phyloP scores from a whole-genome alignment of 2,329 filamentous ascomycete genomes.

The Colletotrichum echinochloae region DNA sequence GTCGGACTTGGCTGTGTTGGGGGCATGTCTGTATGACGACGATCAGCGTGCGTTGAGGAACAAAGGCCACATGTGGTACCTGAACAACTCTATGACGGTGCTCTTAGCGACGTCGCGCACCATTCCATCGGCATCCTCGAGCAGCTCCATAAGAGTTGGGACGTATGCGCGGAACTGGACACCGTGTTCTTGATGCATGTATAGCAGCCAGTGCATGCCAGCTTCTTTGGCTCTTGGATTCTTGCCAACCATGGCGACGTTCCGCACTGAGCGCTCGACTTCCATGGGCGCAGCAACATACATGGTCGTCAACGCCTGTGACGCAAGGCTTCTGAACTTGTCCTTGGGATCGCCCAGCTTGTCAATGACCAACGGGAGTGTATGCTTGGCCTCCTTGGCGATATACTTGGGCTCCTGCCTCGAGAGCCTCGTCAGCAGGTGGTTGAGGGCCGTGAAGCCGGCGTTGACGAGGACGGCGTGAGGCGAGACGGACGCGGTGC shows the following conservation, averaged over 20 bases:
- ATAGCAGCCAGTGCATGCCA: constrained; percentile 84
- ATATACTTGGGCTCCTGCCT: constrained; percentile 85
- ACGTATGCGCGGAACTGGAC: constrained; percentile 88
- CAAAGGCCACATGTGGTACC: constrained; percentile 59
- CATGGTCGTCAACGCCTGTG: constrained; percentile 81
- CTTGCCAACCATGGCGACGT: constrained; percentile 81
- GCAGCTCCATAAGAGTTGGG: constrained; percentile 82
- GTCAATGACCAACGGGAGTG: constrained; percentile 82
- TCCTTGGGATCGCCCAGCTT: constrained; percentile 91
- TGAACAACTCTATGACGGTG: constrained; percentile 88
- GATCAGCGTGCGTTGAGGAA: constrained; percentile 77
- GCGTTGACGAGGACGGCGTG: constrained; percentile 83
- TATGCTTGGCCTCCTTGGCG: constrained; percentile 75
- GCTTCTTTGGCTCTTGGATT: constrained; percentile 87
- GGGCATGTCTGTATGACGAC: constrained; percentile 81
- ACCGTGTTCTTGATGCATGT: constrained; percentile 85
- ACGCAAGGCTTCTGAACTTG: constrained; percentile 80
- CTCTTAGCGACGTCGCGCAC: constrained; percentile 87
- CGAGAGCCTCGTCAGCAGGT: constrained; percentile 86
- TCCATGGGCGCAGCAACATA: constrained; percentile 77
- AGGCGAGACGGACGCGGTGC: constrained; percentile 78
- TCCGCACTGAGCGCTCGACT: constrained; percentile 84
- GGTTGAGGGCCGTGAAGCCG: constrained; percentile 88
- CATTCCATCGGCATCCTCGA: constrained; percentile 90
- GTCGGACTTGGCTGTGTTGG: constrained; percentile 86